Percentiles rank a stretch among this genome's conserved stretches.
These are phyloP conservation scores for Lepidium africanum DNA, from an alignment of 345 rosid genomes.

Conservation along the genomic window DNA sequence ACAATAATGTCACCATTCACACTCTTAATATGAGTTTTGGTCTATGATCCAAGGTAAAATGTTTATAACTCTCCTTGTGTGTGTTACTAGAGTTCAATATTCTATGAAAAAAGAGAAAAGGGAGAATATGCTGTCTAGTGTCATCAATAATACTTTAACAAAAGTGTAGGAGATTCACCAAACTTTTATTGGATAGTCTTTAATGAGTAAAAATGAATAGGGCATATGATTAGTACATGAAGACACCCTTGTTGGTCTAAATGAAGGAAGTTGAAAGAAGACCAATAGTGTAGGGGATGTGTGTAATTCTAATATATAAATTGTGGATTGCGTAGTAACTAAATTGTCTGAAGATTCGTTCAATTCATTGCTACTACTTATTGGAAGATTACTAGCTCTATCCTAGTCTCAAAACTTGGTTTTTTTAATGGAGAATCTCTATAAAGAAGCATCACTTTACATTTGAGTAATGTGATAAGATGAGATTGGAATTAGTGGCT, in stretches of 20 bases:
- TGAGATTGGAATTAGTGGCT: background rate
- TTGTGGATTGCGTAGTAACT: background rate
- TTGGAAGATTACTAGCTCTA: background rate
- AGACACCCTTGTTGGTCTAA: slow-evolving; percentile 20
- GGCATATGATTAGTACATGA: slow-evolving; percentile 16
- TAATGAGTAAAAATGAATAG: background rate
- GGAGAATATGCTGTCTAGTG: background rate
- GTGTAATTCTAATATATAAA: background rate
- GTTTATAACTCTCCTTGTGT: too few species aligned
- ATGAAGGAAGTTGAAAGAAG: background rate
- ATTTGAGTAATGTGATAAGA: background rate
- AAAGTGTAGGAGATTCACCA: slow-evolving; percentile 10
- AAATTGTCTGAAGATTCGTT: background rate
- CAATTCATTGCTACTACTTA: background rate
- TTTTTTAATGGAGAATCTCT: background rate
- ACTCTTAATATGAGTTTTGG: too few species aligned
- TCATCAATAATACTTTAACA: background rate
- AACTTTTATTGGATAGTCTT: slow-evolving; percentile 4
- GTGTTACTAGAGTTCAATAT: background rate
- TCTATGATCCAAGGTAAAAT: too few species aligned
- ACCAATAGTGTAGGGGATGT: background rate
- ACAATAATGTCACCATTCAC: too few species aligned
- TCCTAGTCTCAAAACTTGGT: background rate
- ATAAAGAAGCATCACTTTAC: slow-evolving; percentile 1
- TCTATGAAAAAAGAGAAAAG: slow-evolving; percentile 6